Evolutionary conservation across 805 yeast species (phyloP).

Genomic region (Saccharomycopsis selenospora): DNA sequence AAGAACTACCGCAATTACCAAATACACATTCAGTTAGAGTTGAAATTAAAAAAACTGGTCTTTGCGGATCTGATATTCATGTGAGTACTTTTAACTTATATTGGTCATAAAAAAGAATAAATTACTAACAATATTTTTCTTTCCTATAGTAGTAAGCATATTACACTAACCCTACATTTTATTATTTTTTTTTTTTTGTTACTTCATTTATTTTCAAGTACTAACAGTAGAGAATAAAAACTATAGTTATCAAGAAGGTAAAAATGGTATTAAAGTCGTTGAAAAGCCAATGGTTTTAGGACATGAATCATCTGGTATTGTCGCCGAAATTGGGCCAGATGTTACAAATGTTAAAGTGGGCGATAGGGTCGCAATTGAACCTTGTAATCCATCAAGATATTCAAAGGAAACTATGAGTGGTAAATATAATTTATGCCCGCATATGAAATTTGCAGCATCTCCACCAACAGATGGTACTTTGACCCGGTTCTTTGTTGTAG

Average conservation of each 20-base stretch:
- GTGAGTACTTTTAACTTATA: conserved; percentile 24
- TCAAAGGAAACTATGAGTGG: conserved; percentile 73
- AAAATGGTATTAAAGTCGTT: conserved; percentile 69
- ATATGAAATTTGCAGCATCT: conserved; percentile 85
- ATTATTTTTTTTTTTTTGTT: no score
- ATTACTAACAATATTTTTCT: conserved; percentile 27
- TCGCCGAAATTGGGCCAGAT: conserved; percentile 60
- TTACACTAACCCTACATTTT: no score
- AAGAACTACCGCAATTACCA: conserved; percentile 45
- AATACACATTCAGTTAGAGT: conserved; percentile 66
- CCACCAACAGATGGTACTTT: conserved; percentile 82
- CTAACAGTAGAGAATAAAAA: no score
- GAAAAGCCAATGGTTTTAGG: conserved; percentile 79
- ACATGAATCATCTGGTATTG: conserved; percentile 77
- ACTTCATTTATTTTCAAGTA: no score
- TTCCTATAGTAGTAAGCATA: background rate
- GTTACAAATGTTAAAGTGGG: conserved; percentile 66
- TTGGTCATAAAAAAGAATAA: background rate
- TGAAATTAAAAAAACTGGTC: conserved; percentile 75
- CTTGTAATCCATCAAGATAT: conserved; percentile 77
- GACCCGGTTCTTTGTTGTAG: conserved; percentile 61
- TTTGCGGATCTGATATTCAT: conserved; percentile 84
- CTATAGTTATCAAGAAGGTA: conserved; percentile 61
- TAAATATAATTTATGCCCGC: conserved; percentile 74
- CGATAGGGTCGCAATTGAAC: conserved; percentile 83